Evolutionary conservation across 148 eudicot species (phyloP).

Genomic region (Cornus kousa): DNA sequence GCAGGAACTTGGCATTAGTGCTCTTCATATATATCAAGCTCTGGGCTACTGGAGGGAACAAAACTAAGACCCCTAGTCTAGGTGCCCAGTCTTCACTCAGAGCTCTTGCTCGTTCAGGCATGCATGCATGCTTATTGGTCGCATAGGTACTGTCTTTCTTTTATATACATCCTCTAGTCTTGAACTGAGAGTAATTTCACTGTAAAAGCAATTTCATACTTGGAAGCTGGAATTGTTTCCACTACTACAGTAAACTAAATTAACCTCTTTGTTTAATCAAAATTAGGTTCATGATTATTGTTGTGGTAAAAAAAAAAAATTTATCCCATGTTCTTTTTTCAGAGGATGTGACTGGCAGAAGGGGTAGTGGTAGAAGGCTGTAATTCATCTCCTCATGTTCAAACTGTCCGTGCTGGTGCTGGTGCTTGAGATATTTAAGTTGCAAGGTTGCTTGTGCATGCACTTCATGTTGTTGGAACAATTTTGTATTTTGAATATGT

Average conservation of each 20-base stretch:
- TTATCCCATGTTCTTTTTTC: constrained; percentile 11
- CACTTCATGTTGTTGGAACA: constrained; percentile 8
- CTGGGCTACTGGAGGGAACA: constrained; percentile 75
- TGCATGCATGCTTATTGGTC: constrained; percentile 76
- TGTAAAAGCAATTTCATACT: background rate
- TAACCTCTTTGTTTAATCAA: background rate
- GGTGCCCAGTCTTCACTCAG: constrained; percentile 82
- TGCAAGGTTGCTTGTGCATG: background rate
- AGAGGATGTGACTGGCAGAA: constrained; percentile 95
- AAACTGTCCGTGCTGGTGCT: constrained; percentile 3
- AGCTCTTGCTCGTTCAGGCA: constrained; percentile 79
- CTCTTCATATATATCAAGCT: constrained; percentile 70
- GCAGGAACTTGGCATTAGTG: constrained; percentile 65
- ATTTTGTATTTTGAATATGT: background rate
- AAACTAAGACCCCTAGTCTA: constrained; percentile 78
- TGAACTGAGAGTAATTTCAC: too few species aligned
- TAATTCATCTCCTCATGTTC: constrained; percentile 22
- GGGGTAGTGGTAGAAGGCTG: constrained; percentile 94
- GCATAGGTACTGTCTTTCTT: constrained; percentile 43
- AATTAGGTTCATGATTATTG: background rate
- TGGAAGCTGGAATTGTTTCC: too few species aligned
- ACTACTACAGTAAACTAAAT: too few species aligned
- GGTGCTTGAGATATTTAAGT: background rate
- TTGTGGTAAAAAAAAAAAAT: background rate
- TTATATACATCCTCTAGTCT: background rate